Conservation (phyloP, 257 asterid species). For the Misopates orontium region DNA sequence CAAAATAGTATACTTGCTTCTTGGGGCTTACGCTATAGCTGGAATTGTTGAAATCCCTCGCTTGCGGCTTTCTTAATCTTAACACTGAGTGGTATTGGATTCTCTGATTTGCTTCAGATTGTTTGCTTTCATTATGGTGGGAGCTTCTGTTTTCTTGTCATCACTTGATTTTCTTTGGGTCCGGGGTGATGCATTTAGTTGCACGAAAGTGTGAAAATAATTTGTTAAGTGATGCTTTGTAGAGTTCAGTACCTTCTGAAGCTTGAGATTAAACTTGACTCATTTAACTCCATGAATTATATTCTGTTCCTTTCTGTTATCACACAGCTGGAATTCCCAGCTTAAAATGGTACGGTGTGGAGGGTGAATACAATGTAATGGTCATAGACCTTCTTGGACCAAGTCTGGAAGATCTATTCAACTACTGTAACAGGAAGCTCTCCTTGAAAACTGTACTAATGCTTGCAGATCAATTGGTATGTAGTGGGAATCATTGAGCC, state of each 20-base stretch:
- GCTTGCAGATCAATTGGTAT: slow-evolving; percentile 68
- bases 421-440: slow-evolving; percentile 58
- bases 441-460: slow-evolving; percentile 59
- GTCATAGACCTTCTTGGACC: slow-evolving; percentile 71
- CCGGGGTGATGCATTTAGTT: not conserved
- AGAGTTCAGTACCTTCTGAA: not conserved
- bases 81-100: not conserved
- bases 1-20: too few relatives aligned
- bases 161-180: not conserved
- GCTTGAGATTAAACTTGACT: not conserved
- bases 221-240: not conserved
- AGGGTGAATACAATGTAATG: slow-evolving; percentile 60
- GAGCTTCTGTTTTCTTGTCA: not conserved
- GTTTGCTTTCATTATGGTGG: not conserved
- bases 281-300: not conserved
- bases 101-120: not conserved
- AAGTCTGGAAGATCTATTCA: slow-evolving; percentile 62
- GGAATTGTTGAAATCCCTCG: too few relatives aligned
- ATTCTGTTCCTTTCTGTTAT: slow-evolving; percentile 22
- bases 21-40: too few relatives aligned
- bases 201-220: not conserved
- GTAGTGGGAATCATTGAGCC: not conserved
- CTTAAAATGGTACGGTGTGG: slow-evolving; percentile 65
- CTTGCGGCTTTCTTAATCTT: too few relatives aligned
- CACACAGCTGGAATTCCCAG: slow-evolving; percentile 59